Evolutionary conservation across 352 stramenopile species (phyloP).

Genomic region (Globisporangium spinosum): DNA sequence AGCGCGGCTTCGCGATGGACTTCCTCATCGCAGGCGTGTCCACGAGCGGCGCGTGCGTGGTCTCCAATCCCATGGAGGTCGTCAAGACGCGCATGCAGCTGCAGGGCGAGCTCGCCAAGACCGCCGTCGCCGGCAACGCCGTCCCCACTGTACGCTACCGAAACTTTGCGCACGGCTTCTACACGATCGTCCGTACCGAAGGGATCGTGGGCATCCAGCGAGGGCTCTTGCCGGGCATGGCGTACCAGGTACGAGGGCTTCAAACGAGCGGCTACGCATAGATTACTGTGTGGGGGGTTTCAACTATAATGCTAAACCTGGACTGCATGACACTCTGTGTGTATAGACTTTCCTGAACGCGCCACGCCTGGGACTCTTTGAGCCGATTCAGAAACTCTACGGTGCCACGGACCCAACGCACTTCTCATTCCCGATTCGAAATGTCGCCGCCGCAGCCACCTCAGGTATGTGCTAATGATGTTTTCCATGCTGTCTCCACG

Average conservation of each 20-base stretch:
- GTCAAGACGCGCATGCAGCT: slow-evolving; percentile 90
- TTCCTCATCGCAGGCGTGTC: slow-evolving; percentile 65
- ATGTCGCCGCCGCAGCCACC: slow-evolving; percentile 67
- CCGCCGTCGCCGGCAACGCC: slow-evolving; percentile 27
- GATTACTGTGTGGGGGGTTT: background rate
- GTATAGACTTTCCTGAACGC: slow-evolving; percentile 76
- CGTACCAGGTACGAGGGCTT: slow-evolving; percentile 49
- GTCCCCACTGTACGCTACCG: slow-evolving; percentile 63
- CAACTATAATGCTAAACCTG: background rate
- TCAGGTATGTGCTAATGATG: slow-evolving; percentile 31
- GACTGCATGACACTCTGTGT: background rate
- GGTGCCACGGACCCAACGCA: slow-evolving; percentile 74
- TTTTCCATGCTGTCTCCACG: background rate
- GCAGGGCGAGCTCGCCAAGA: slow-evolving; percentile 73
- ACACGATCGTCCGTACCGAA: slow-evolving; percentile 75
- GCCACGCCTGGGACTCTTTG: slow-evolving; percentile 69
- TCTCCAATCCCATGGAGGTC: slow-evolving; percentile 89
- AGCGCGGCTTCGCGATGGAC: slow-evolving; percentile 61
- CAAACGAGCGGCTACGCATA: background rate
- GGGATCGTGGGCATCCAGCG: slow-evolving; percentile 77
- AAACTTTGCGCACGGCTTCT: slow-evolving; percentile 86
- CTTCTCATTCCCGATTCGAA: slow-evolving; percentile 70
- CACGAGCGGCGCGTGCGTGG: slow-evolving; percentile 62
- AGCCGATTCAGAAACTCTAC: slow-evolving; percentile 76
- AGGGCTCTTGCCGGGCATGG: slow-evolving; percentile 70